These are phyloP conservation scores for Hypomontagnella monticulosa DNA, from an alignment of 495 filamentous ascomycete species.

Conservation along the genomic window DNA sequence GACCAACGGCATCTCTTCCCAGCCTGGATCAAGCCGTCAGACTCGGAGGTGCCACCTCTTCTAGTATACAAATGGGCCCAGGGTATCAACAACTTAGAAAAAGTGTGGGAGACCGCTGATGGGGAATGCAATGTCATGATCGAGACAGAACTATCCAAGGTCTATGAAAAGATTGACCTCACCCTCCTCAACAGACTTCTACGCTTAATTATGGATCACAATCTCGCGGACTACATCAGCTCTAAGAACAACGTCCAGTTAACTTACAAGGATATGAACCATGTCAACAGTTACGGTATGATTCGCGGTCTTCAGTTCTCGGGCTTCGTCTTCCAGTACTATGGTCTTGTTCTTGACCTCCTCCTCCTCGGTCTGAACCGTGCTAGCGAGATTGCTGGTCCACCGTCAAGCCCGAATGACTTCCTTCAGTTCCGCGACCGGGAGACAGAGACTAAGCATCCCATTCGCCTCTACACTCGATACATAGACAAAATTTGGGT, in stretches of 20 bases:
- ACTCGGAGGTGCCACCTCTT: conserved; percentile 97
- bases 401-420: conserved; percentile 96
- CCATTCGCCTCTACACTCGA: conserved; percentile 94
- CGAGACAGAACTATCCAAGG: conserved; percentile 96
- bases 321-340: conserved; percentile 99
- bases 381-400: conserved; percentile 95
- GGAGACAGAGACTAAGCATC: conserved; percentile 88
- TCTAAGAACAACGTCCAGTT: conserved; percentile 99
- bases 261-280: conserved; percentile 99
- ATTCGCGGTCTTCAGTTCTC: conserved; percentile 98
- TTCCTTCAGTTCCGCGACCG: conserved; percentile 97
- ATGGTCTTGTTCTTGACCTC: conserved; percentile 94
- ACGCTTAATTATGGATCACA: conserved; percentile 98
- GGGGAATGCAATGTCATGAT: conserved; percentile 99
- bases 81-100: conserved; percentile 98
- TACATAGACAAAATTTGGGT: conserved; percentile 99
- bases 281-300: conserved; percentile 98
- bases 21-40: conserved; percentile 98
- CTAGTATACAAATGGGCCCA: conserved; percentile 99
- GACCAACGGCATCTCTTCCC: conserved; percentile 98
- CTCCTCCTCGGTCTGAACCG: conserved; percentile 92
- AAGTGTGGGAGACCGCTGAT: conserved; percentile 94
- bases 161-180: conserved; percentile 99
- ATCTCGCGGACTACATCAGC: conserved; percentile 98
- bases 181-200: conserved; percentile 93